A percentile compares a stretch with the other conserved stretches of the same genome.
These are phyloP conservation scores for Mortierella sp. DNA, from an alignment of 371 early-diverging fungal genomes.

Conservation along the genomic window DNA sequence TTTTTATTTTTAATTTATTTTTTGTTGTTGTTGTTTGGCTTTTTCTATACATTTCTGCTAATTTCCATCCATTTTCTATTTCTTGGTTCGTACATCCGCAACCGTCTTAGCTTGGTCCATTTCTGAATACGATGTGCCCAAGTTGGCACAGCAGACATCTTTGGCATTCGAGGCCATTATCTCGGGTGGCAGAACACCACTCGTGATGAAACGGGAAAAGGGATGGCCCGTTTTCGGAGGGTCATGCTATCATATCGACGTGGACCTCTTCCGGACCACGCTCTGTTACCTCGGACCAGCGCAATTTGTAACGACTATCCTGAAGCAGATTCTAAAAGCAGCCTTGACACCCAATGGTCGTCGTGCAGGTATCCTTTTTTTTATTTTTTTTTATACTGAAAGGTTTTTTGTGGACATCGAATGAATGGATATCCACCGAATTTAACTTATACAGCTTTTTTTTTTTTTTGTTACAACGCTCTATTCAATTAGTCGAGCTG, in stretches of 20 bases:
- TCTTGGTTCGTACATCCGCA: not conserved
- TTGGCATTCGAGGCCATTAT: constrained; percentile 31
- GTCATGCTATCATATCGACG: constrained; percentile 44
- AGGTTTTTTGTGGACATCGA: too few species aligned
- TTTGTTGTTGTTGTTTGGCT: too few species aligned
- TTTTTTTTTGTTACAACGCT: not conserved
- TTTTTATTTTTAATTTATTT: too few species aligned
- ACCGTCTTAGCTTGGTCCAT: constrained; percentile 35
- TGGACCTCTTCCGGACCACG: constrained; percentile 42
- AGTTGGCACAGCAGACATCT: constrained; percentile 36
- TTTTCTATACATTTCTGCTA: too few species aligned
- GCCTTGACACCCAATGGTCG: constrained; percentile 32
- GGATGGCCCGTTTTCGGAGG: constrained; percentile 43
- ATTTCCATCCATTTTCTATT: too few species aligned
- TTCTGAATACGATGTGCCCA: constrained; percentile 42
- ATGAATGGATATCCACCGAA: too few species aligned
- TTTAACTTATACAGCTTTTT: too few species aligned
- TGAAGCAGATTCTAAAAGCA: constrained; percentile 40
- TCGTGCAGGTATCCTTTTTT: constrained; percentile 38
- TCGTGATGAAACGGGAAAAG: constrained; percentile 35
- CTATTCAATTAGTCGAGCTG: constrained; percentile 23
- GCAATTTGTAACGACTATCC: constrained; percentile 36
- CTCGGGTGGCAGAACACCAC: constrained; percentile 35
- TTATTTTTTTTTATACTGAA: not conserved
- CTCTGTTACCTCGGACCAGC: constrained; percentile 38